A percentile compares a stretch with the other conserved stretches of the same genome.
These are phyloP conservation scores for Fusarium sp. DNA, from an alignment of 2,329 filamentous ascomycete species.

Conservation along the genomic window DNA sequence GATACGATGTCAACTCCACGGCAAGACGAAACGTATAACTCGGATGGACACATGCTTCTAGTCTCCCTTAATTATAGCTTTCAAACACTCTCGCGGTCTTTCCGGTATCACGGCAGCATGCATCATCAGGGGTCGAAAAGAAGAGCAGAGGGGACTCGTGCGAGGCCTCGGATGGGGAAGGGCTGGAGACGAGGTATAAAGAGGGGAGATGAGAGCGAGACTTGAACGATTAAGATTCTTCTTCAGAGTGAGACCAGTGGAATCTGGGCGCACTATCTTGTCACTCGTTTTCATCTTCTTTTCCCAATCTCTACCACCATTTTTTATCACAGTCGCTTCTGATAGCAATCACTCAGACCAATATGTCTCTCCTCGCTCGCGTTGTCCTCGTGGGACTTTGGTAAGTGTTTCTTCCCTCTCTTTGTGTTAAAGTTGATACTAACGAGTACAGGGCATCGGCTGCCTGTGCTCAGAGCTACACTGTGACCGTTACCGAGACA, in stretches of 20 bases:
- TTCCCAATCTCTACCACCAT: neutral
- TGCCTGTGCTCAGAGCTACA: constrained; percentile 44
- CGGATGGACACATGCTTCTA: constrained; percentile 18
- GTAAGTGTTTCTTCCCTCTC: constrained; percentile 32
- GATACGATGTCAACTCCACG: constrained; percentile 19
- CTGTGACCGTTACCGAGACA: constrained; percentile 52
- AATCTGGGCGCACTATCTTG: constrained; percentile 27
- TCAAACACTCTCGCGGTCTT: neutral
- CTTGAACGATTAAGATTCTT: neutral
- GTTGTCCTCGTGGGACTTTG: constrained; percentile 49
- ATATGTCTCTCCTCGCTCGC: constrained; percentile 43
- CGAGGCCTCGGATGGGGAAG: constrained; percentile 27
- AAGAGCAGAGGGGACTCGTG: constrained; percentile 30
- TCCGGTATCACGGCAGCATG: constrained; percentile 42
- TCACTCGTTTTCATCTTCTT: constrained; percentile 45
- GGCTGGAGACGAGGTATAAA: constrained; percentile 41
- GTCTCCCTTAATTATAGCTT: constrained; percentile 25
- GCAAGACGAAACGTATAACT: constrained; percentile 31
- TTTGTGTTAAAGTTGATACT: neutral
- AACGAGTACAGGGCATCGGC: constrained; percentile 40
- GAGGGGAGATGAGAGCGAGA: constrained; percentile 33
- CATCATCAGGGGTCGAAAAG: constrained; percentile 21
- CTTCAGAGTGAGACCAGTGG: constrained; percentile 39
- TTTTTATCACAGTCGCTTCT: constrained; percentile 24
- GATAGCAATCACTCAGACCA: constrained; percentile 13